These are phyloP conservation scores for Tylopilus rubrobrunneus DNA, from an alignment of 768 basidiomycete genomes.

Conservation along the genomic window DNA sequence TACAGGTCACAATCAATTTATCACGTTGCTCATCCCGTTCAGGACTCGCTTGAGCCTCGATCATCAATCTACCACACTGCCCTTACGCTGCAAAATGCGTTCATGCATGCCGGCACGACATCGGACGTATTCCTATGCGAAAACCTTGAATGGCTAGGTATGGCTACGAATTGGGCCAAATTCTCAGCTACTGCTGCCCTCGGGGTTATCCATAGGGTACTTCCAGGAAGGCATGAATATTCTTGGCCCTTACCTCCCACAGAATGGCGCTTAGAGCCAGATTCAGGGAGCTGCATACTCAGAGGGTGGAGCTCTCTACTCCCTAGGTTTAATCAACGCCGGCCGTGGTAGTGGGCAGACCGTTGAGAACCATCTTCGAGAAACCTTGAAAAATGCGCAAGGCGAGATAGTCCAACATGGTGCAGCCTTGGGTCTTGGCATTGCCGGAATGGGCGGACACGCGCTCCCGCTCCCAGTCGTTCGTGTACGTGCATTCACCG, in stretches of 20 bases:
- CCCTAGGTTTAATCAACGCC: constrained; percentile 91
- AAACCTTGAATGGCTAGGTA: constrained; percentile 93
- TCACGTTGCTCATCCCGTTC: constrained; percentile 6
- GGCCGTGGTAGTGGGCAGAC: constrained; percentile 72
- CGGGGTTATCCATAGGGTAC: constrained; percentile 97
- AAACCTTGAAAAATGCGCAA: constrained; percentile 68
- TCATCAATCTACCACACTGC: constrained; percentile 98
- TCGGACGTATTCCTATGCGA: constrained; percentile 92
- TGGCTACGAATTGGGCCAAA: constrained; percentile 97
- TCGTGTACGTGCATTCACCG: too few species aligned
- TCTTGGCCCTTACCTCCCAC: constrained; percentile 90
- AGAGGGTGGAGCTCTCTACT: constrained; percentile 95
- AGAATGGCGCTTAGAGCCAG: constrained; percentile 68
- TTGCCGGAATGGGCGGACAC: constrained; percentile 88
- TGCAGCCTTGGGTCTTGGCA: constrained; percentile 93
- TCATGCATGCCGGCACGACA: constrained; percentile 97
- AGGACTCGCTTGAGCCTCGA: constrained; percentile 90
- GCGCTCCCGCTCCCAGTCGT: too few species aligned
- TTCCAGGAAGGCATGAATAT: constrained; percentile 91
- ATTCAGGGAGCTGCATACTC: constrained; percentile 81
- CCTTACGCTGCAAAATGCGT: constrained; percentile 93
- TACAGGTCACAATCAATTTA: not conserved
- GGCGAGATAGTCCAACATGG: constrained; percentile 95
- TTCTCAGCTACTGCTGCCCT: constrained; percentile 96
- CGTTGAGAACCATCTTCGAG: constrained; percentile 73